phyloP scores from a whole-genome alignment of 2,329 filamentous ascomycete species.

The Madurella fahalii region DNA sequence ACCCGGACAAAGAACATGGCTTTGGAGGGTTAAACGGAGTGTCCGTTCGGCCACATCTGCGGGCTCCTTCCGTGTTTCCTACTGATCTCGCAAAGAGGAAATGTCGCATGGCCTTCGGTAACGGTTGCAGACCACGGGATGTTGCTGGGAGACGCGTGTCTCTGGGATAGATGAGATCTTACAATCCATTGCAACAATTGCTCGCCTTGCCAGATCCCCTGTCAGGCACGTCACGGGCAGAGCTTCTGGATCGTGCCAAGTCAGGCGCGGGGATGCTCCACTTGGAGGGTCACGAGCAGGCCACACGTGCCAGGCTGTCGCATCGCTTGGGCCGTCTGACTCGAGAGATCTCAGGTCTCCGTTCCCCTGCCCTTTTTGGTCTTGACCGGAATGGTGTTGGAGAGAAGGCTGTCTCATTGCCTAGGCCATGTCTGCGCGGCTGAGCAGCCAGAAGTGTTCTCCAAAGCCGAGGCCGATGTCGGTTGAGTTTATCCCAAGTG shows the following conservation, averaged over 20 bases:
- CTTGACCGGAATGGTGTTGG: neutral
- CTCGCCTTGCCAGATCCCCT: constrained; percentile 5
- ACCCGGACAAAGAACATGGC: too few relatives aligned
- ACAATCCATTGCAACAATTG: neutral
- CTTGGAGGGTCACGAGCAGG: constrained; percentile 15
- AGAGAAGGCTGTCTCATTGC: neutral
- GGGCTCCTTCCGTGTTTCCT: too few relatives aligned
- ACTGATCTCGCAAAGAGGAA: too few relatives aligned
- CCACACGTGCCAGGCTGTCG: constrained; percentile 11
- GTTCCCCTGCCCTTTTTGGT: neutral
- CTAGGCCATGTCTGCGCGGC: neutral
- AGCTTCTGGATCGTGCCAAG: constrained; percentile 8
- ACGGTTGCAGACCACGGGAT: too few relatives aligned
- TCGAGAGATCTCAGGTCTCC: constrained; percentile 4
- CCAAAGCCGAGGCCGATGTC: neutral
- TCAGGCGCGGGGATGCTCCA: constrained; percentile 8
- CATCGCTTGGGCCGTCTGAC: constrained; percentile 13
- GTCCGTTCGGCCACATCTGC: too few relatives aligned
- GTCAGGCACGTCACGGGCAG: constrained; percentile 13
- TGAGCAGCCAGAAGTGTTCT: neutral
- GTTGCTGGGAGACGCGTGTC: too few relatives aligned
- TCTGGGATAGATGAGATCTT: neutral
- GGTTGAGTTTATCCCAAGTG: neutral
- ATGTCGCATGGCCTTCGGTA: too few relatives aligned
- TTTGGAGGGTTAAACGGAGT: too few relatives aligned